A percentile compares a stretch with the other conserved stretches of the same genome.
phyloP scores from a whole-genome alignment of 2,329 filamentous ascomycete species.

The Aspergillus fischeri region DNA sequence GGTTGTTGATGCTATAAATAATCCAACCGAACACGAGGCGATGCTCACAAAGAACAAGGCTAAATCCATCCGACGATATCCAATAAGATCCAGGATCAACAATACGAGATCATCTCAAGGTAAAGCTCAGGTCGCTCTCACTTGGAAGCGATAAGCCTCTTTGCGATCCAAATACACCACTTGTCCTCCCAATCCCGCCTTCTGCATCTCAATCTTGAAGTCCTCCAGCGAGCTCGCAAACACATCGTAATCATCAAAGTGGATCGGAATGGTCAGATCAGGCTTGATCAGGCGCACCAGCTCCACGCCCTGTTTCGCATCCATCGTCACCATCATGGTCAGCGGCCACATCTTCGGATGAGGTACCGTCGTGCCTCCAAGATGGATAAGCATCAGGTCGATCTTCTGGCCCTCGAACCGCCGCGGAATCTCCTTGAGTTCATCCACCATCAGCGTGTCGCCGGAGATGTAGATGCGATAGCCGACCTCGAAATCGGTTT shows the following conservation, averaged over 20 bases:
- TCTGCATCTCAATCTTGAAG: conserved; percentile 55
- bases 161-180: conserved; percentile 60
- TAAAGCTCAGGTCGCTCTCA: conserved; percentile 21
- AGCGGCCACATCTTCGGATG: conserved; percentile 55
- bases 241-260: conserved; percentile 63
- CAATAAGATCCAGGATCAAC: neutral
- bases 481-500: conserved; percentile 41
- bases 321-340: conserved; percentile 69
- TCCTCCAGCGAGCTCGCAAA: conserved; percentile 57
- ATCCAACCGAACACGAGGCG: neutral
- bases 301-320: conserved; percentile 58
- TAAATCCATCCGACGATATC: neutral
- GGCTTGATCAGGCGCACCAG: conserved; percentile 58
- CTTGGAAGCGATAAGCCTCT: conserved; percentile 55
- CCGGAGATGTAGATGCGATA: conserved; percentile 65
- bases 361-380: conserved; percentile 64
- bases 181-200: conserved; percentile 48
- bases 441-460: conserved; percentile 60
- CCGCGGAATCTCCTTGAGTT: conserved; percentile 58
- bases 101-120: neutral
- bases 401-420: conserved; percentile 53
- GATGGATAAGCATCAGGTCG: conserved; percentile 63
- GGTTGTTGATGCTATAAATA: neutral
- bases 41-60: neutral
- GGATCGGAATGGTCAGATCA: conserved; percentile 60